A percentile compares a stretch with the other conserved stretches of the same genome.
Evolutionary conservation across 306 rosid species (phyloP).

Genomic region (Prinsepia uniflora): DNA sequence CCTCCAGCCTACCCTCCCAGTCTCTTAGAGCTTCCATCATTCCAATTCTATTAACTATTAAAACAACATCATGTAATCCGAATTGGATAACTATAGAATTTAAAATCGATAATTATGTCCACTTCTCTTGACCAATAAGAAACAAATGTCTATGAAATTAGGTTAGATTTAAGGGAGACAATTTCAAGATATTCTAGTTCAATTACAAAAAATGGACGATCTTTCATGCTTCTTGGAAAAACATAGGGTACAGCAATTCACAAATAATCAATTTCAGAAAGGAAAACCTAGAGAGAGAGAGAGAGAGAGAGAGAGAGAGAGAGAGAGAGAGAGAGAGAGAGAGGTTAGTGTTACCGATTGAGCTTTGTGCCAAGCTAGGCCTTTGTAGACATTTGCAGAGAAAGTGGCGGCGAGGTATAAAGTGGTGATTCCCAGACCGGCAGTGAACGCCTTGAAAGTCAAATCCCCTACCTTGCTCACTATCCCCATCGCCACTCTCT

Average conservation of each 20-base stretch:
- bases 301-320: conserved; percentile 7
- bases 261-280: not conserved
- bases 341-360: conserved; percentile 46
- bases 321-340: conserved; percentile 8
- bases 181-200: not conserved
- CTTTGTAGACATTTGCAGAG: conserved; percentile 70
- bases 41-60: not conserved
- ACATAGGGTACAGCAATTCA: not conserved
- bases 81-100: not conserved
- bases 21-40: not conserved
- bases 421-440: conserved; percentile 64
- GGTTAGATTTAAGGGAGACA: not conserved
- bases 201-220: not conserved
- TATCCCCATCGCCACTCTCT: conserved; percentile 46
- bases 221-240: not conserved
- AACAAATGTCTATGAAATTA: not conserved
- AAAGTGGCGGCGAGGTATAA: conserved; percentile 70
- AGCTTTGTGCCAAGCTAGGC: conserved; percentile 82
- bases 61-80: not conserved
- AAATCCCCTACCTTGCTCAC: conserved; percentile 63
- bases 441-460: conserved; percentile 73
- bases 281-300: conserved; percentile 8
- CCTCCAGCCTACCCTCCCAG: not conserved
- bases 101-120: not conserved
- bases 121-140: not conserved